Conservation (phyloP, 2,329 filamentous ascomycete species). For the Penicillium sp. region DNA sequence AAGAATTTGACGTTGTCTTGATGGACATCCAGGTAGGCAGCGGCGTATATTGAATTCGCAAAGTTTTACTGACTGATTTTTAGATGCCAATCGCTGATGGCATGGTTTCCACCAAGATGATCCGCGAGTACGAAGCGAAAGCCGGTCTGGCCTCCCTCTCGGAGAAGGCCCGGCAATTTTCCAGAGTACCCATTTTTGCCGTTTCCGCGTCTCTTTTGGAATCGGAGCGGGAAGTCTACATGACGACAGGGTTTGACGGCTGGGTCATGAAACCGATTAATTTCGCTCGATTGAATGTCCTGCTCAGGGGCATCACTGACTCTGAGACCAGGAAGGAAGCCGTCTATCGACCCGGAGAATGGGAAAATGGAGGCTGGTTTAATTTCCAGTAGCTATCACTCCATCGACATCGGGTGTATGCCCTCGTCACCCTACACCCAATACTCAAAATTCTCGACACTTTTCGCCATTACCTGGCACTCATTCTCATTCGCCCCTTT, state of each 20-base stretch:
- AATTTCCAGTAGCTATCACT: conserved; percentile 13
- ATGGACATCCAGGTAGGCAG: conserved; percentile 85
- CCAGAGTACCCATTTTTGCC: conserved; percentile 74
- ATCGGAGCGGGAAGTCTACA: conserved; percentile 60
- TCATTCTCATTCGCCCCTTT: too few relatives aligned
- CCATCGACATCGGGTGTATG: too few relatives aligned
- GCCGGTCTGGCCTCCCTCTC: conserved; percentile 52
- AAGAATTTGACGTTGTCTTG: conserved; percentile 68
- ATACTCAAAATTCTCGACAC: too few relatives aligned
- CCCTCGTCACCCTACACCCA: too few relatives aligned
- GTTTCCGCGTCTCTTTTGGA: conserved; percentile 81
- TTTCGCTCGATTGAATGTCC: conserved; percentile 64
- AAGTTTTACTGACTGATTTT: too few relatives aligned
- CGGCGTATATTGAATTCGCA: neutral
- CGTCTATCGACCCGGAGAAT: conserved; percentile 65
- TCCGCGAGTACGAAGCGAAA: conserved; percentile 63
- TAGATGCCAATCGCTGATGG: conserved; percentile 96
- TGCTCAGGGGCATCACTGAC: conserved; percentile 65
- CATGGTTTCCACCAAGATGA: conserved; percentile 76
- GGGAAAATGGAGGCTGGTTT: conserved; percentile 88
- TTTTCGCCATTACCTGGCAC: too few relatives aligned
- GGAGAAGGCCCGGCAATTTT: conserved; percentile 52
- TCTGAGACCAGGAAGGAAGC: conserved; percentile 54
- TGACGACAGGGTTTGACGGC: conserved; percentile 75
- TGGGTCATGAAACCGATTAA: conserved; percentile 89